A percentile compares a stretch with the other conserved stretches of the same genome.
Conservation (phyloP, 306 rosid species). For the Acacia crassicarpa region DNA sequence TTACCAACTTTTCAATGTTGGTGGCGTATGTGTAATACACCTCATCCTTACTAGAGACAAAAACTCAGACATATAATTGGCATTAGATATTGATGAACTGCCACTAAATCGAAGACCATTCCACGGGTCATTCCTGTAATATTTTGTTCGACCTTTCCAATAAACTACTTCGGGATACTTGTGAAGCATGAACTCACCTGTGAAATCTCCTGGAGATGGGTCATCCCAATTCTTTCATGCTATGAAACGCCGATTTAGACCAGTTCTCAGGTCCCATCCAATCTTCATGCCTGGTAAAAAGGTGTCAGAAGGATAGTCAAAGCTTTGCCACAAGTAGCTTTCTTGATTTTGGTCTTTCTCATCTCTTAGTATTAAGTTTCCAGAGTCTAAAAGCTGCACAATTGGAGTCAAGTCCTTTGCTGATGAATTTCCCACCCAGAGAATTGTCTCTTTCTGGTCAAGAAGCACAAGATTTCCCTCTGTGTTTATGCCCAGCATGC, state of each 20-base stretch:
- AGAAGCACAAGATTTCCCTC: conserved; percentile 27
- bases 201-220: too few relatives aligned
- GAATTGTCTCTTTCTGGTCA: background rate
- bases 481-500: conserved; percentile 30
- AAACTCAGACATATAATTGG: background rate
- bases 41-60: conserved; percentile 34
- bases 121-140: too few relatives aligned
- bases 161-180: too few relatives aligned
- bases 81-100: background rate
- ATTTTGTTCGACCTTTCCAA: too few relatives aligned
- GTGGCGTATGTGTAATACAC: conserved; percentile 12
- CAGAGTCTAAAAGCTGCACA: conserved; percentile 34
- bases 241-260: too few relatives aligned
- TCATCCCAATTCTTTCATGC: too few relatives aligned
- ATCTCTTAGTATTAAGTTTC: conserved; percentile 43
- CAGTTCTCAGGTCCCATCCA: too few relatives aligned
- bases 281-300: too few relatives aligned
- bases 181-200: too few relatives aligned
- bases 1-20: conserved; percentile 4
- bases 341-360: conserved; percentile 12
- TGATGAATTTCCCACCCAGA: conserved; percentile 37
- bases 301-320: too few relatives aligned
- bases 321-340: conserved; percentile 42
- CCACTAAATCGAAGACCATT: too few relatives aligned
- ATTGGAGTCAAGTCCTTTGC: background rate